These are phyloP conservation scores for Metarhizium sp. DNA, from an alignment of 2,329 filamentous ascomycete species.

Conservation along the genomic window DNA sequence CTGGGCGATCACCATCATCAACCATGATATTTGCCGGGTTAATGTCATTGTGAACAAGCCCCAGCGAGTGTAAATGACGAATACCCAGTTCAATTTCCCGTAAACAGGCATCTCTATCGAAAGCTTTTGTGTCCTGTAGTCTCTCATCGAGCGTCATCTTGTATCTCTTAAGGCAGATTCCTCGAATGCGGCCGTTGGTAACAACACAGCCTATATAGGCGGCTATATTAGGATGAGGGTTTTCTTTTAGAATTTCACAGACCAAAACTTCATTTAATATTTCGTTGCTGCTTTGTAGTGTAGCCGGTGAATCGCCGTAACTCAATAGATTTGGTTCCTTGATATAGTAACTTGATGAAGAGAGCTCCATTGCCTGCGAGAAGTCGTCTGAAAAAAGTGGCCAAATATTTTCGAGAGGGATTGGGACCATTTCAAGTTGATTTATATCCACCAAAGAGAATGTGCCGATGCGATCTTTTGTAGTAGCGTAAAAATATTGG, in stretches of 20 bases:
- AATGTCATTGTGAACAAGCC: conserved; percentile 26
- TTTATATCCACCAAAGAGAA: neutral
- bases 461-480: neutral
- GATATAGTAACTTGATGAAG: neutral
- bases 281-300: neutral
- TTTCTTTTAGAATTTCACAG: conserved; percentile 8
- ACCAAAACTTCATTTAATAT: conserved; percentile 8
- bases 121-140: neutral
- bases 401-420: conserved; percentile 1
- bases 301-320: neutral
- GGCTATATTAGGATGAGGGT: conserved; percentile 12
- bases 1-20: conserved; percentile 16
- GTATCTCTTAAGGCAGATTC: conserved; percentile 10
- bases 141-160: neutral
- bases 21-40: conserved; percentile 25
- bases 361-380: neutral
- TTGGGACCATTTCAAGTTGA: neutral
- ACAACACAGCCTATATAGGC: conserved; percentile 10
- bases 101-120: conserved; percentile 5
- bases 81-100: conserved; percentile 14
- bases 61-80: conserved; percentile 23
- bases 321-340: neutral
- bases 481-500: conserved; percentile 3
- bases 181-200: conserved; percentile 6
- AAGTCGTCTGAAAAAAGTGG: neutral